phyloP scores from a whole-genome alignment of 2,329 filamentous ascomycete species.

The Sclerotinia glacialis region DNA sequence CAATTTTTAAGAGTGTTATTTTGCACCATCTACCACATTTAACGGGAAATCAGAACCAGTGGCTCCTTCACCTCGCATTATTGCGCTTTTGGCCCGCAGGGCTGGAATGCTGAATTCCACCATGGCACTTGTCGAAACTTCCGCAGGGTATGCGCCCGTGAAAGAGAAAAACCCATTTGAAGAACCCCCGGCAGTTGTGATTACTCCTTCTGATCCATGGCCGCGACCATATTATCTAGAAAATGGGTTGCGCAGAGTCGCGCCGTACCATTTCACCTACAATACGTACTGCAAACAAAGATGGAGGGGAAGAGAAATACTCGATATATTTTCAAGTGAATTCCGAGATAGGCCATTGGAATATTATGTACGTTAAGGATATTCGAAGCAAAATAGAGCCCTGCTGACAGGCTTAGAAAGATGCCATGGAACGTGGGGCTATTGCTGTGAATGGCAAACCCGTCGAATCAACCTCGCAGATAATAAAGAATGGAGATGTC shows the following conservation, averaged over 20 bases:
- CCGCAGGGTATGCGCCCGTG: slow-evolving; percentile 35
- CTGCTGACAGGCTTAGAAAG: slow-evolving; percentile 48
- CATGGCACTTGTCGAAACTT: slow-evolving; percentile 45
- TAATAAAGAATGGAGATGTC: slow-evolving; percentile 83
- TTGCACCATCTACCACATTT: not conserved
- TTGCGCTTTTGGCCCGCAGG: slow-evolving; percentile 51
- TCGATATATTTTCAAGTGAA: slow-evolving; percentile 87
- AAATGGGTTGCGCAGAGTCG: slow-evolving; percentile 76
- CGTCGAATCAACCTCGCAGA: slow-evolving; percentile 61
- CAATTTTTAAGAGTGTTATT: not conserved
- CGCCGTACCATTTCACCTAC: slow-evolving; percentile 89
- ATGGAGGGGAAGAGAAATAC: slow-evolving; percentile 77
- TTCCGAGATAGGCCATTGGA: slow-evolving; percentile 83
- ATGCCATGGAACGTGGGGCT: slow-evolving; percentile 74
- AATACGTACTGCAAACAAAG: slow-evolving; percentile 93
- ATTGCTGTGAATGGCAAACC: slow-evolving; percentile 77
- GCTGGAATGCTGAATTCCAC: slow-evolving; percentile 43
- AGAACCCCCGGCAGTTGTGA: slow-evolving; percentile 48
- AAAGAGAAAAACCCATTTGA: slow-evolving; percentile 41
- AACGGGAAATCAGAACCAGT: slow-evolving; percentile 29
- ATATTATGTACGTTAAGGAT: slow-evolving; percentile 67
- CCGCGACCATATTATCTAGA: slow-evolving; percentile 77
- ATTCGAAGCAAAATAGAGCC: not conserved
- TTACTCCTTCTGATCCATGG: slow-evolving; percentile 54
- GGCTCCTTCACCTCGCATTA: slow-evolving; percentile 51